Evolutionary conservation across 2,329 filamentous ascomycete genomes (phyloP), one percentile per base, ranked within the genome.

Genomic region (Plenodomus biglobosus): DNA sequence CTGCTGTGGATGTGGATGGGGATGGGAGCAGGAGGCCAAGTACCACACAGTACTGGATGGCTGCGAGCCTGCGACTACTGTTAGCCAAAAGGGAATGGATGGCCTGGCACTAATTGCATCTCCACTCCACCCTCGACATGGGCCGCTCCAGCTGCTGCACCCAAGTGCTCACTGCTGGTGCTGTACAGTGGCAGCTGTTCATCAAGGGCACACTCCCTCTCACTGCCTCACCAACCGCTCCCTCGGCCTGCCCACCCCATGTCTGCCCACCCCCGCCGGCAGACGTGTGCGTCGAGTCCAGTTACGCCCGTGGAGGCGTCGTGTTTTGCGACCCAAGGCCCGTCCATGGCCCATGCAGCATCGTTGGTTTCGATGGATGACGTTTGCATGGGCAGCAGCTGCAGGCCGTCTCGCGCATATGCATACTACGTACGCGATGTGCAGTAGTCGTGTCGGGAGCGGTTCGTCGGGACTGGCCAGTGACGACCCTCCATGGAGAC

Each of bases 111-210:
- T 57, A 57, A 57, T 56, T 55, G 56, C 50, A 59, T 59, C 55
- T 61, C 60, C 56, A 56, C 61, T 46, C 44, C 55, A 60, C 53
- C 44, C 55, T 59, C 53, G 52, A 61, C 62, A 61, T 53, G 52
- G 56, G 53, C 59, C 53, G 53, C 59, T 52, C 50, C 50, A 48
- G 47, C 45, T 52, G 56, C 58, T 68, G 65, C 65, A 66, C 61
- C 59, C 62, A 66, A 65, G 66, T 57, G 62, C n/a, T n/a, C n/a
- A n/a, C n/a, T n/a, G n/a, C n/a, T n/a, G n/a, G n/a, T n/a, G n/a
- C n/a, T n/a, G n/a, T n/a, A n/a, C n/a, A n/a, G n/a, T n/a, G n/a
- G n/a, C n/a, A n/a, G n/a, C n/a, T n/a, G 54, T 45, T 52, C 39
- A 50, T 41, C 48, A 48, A 32, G 27, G 27, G 27, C 55, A 37